Conservation (phyloP, 345 rosid genomes). For the Euclidium syriacum region DNA sequence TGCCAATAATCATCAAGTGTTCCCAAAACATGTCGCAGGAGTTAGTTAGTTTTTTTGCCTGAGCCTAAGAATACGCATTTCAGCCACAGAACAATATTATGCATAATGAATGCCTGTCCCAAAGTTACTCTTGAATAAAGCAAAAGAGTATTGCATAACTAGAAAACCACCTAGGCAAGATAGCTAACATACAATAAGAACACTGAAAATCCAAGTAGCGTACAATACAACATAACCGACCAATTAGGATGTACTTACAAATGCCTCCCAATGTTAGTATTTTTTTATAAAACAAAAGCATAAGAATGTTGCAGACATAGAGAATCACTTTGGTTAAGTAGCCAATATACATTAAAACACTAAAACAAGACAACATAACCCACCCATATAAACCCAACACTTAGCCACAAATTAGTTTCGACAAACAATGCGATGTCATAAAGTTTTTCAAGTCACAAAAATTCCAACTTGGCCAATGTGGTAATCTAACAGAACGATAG, state of each 20-base stretch:
- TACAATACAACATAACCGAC: neutral
- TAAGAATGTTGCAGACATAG: neutral
- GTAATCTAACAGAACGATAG: neutral
- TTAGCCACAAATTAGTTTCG: slow-evolving; percentile 2
- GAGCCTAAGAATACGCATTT: neutral
- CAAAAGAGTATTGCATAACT: neutral
- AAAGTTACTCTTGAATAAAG: neutral
- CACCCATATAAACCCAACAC: neutral
- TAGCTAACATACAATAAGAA: neutral
- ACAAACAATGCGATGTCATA: slow-evolving; percentile 6
- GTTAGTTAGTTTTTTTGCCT: neutral
- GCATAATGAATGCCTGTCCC: neutral
- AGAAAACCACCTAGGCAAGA: neutral
- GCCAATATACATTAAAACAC: slow-evolving; percentile 2
- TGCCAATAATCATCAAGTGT: slow-evolving; percentile 1
- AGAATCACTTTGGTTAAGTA: neutral
- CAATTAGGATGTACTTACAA: neutral
- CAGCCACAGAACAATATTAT: neutral
- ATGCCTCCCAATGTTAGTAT: neutral
- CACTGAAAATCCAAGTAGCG: neutral
- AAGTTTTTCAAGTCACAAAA: slow-evolving; percentile 1
- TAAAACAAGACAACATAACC: neutral
- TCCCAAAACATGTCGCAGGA: neutral
- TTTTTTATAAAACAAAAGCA: neutral
- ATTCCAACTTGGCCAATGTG: neutral